These are phyloP conservation scores for Plasmodium berghei DNA, from an alignment of 169 alveolate species.

Conservation along the genomic window DNA sequence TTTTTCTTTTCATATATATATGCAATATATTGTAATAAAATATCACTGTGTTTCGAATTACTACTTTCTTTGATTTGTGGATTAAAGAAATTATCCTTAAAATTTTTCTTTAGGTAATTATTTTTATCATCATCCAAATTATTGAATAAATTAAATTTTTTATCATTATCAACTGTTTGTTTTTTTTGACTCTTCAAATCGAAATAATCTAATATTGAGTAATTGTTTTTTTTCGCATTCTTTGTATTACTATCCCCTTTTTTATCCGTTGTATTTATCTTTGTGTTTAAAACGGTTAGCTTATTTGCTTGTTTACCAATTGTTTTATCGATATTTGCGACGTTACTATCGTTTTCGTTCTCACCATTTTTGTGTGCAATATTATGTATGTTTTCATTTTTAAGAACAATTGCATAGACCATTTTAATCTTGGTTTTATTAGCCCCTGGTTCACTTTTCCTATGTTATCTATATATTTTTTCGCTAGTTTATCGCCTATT, in stretches of 20 bases:
- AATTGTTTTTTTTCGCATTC: constrained; percentile 21
- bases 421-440: constrained; percentile 18
- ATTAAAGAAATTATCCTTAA: constrained; percentile 34
- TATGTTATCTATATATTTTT: too few species aligned
- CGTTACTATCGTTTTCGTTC: background rate
- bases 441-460: too few species aligned
- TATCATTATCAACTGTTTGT: constrained; percentile 12
- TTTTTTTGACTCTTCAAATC: constrained; percentile 30
- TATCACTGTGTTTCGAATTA: constrained; percentile 19
- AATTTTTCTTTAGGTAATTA: background rate
- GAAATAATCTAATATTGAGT: constrained; percentile 61
- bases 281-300: background rate
- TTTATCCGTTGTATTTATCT: constrained; percentile 16
- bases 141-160: constrained; percentile 8
- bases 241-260: constrained; percentile 2
- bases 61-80: constrained; percentile 11
- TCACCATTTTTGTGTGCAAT: background rate
- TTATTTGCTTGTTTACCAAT: background rate
- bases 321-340: background rate
- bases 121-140: background rate
- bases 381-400: constrained; percentile 5
- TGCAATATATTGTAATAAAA: constrained; percentile 34
- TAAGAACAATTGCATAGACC: constrained; percentile 65
- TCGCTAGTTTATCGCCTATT: background rate
- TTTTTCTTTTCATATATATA: constrained; percentile 17